These are phyloP conservation scores for Leccinum solheimii DNA, from an alignment of 1,284 basidiomycete genomes.

Conservation along the genomic window DNA sequence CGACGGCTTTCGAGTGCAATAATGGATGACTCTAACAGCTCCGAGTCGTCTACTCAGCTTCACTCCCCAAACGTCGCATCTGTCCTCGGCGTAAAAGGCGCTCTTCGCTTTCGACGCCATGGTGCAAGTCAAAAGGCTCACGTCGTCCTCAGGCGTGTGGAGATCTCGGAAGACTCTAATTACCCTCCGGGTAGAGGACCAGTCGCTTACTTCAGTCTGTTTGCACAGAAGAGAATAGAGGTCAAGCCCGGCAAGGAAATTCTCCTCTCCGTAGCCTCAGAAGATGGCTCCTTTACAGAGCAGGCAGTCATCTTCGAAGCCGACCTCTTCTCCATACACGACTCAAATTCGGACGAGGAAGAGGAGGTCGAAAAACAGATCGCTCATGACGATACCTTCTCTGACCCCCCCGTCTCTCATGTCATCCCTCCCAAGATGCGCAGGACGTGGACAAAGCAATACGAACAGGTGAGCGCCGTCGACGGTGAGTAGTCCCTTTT, in stretches of 20 bases:
- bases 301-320: conserved; percentile 57
- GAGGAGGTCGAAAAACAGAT: conserved; percentile 38
- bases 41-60: conserved; percentile 24
- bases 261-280: conserved; percentile 53
- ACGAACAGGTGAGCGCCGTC: conserved; percentile 40
- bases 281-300: conserved; percentile 52
- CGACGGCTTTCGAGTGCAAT: conserved; percentile 3
- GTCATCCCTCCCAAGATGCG: conserved; percentile 60
- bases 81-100: conserved; percentile 54
- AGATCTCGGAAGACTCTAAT: conserved; percentile 43
- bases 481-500: conserved; percentile 36
- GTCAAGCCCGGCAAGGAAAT: conserved; percentile 68
- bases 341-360: conserved; percentile 42
- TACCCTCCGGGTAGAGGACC: conserved; percentile 39
- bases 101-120: conserved; percentile 57
- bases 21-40: conserved; percentile 35
- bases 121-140: conserved; percentile 59
- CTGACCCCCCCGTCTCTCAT: conserved; percentile 29
- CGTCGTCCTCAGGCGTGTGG: conserved; percentile 57
- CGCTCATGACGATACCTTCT: conserved; percentile 39
- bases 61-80: conserved; percentile 39
- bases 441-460: conserved; percentile 50
- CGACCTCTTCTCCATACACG: conserved; percentile 38
- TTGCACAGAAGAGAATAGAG: conserved; percentile 64
- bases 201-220: conserved; percentile 56